Conservation (phyloP, 306 rosid genomes). For the Crataegus laevigata region DNA sequence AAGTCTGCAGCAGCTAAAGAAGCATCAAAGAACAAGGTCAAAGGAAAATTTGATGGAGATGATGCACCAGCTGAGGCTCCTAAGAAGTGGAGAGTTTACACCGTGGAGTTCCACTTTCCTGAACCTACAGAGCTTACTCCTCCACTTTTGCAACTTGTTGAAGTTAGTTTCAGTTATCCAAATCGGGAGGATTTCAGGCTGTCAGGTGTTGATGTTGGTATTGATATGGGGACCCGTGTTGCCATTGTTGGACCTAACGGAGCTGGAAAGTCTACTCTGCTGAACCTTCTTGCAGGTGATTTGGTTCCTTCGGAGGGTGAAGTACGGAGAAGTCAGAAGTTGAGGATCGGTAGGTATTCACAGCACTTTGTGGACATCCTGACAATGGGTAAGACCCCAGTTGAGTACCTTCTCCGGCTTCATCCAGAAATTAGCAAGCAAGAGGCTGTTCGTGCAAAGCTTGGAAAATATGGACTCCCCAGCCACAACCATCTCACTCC, state of each 20-base stretch:
- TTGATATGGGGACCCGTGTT: constrained; percentile 61
- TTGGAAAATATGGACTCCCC: constrained; percentile 63
- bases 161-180: constrained; percentile 61
- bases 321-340: constrained; percentile 60
- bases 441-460: constrained; percentile 61
- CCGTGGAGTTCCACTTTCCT: constrained; percentile 47
- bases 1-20: constrained; percentile 52
- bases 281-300: constrained; percentile 65
- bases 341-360: constrained; percentile 61
- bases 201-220: constrained; percentile 48
- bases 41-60: constrained; percentile 40
- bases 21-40: constrained; percentile 35
- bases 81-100: constrained; percentile 57
- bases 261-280: constrained; percentile 56
- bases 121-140: constrained; percentile 70
- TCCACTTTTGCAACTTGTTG: constrained; percentile 63
- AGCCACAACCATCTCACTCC: constrained; percentile 76
- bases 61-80: constrained; percentile 50
- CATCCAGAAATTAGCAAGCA: constrained; percentile 66
- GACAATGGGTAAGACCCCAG: constrained; percentile 60
- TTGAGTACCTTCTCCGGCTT: constrained; percentile 58
- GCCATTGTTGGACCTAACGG: constrained; percentile 66
- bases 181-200: constrained; percentile 53
- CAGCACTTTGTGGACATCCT: constrained; percentile 63
- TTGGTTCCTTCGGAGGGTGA: constrained; percentile 57